Conservation (phyloP, 2,329 filamentous ascomycete species). For the Colletotrichum sp. region DNA sequence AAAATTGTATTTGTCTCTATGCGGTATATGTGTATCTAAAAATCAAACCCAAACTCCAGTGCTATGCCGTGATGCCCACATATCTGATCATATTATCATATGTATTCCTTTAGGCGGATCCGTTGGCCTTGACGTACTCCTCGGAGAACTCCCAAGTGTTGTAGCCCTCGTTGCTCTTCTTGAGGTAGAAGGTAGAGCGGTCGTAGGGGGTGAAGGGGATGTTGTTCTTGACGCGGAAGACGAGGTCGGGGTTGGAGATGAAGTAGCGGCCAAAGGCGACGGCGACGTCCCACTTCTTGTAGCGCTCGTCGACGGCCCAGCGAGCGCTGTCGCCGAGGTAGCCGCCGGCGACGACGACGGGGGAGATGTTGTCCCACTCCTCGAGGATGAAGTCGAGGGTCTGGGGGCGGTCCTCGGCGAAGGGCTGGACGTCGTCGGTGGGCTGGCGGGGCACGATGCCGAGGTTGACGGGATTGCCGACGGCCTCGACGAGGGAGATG, state of each 20-base stretch:
- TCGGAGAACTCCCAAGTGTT: constrained; percentile 34
- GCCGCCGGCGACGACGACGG: constrained; percentile 35
- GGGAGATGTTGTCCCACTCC: constrained; percentile 30
- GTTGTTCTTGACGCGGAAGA: constrained; percentile 42
- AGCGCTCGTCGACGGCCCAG: constrained; percentile 30
- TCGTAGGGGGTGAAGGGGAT: constrained; percentile 42
- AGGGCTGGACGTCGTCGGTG: constrained; percentile 21
- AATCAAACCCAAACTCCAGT: constrained; percentile 6
- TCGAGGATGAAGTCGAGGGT: constrained; percentile 34
- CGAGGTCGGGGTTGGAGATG: constrained; percentile 46
- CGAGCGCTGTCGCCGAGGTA: constrained; percentile 27
- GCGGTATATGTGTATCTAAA: background rate
- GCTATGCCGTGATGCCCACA: background rate
- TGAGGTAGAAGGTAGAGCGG: constrained; percentile 43
- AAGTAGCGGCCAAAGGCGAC: constrained; percentile 43
- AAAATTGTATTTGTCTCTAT: background rate
- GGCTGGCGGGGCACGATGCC: constrained; percentile 19
- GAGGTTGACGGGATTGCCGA: constrained; percentile 27
- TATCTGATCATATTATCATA: background rate
- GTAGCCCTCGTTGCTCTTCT: constrained; percentile 28
- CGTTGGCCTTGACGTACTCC: constrained; percentile 16
- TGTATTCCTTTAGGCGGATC: background rate
- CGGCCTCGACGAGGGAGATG: constrained; percentile 40
- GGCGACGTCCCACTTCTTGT: constrained; percentile 24
- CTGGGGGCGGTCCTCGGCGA: constrained; percentile 19